Conservation (phyloP, 2,329 filamentous ascomycete species). For the Talaromyces sp. region DNA sequence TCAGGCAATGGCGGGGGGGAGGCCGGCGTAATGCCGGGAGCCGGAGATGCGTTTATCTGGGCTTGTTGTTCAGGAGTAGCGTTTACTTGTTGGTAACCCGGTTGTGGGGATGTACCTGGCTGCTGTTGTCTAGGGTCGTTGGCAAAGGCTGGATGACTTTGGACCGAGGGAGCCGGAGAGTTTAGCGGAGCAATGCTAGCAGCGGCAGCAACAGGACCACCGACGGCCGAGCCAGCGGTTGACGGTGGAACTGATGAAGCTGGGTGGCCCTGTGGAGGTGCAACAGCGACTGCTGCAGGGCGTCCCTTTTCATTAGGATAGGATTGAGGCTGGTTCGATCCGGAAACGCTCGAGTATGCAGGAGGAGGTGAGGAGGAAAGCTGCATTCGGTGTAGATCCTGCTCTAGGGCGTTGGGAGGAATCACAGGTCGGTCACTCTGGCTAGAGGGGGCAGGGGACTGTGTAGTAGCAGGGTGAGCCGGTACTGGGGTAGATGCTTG, state of each 20-base stretch:
- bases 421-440: constrained; percentile 24
- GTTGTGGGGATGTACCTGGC: constrained; percentile 36
- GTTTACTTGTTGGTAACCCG: constrained; percentile 25
- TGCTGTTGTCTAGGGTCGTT: constrained; percentile 64
- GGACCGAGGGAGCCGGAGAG: constrained; percentile 29
- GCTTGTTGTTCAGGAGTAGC: constrained; percentile 21
- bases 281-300: constrained; percentile 29
- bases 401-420: constrained; percentile 70
- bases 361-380: constrained; percentile 81
- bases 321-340: constrained; percentile 44
- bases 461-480: constrained; percentile 17
- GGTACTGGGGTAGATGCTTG: constrained; percentile 17
- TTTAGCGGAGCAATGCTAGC: constrained; percentile 9
- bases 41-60: constrained; percentile 28
- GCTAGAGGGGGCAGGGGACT: constrained; percentile 13
- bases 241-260: constrained; percentile 21
- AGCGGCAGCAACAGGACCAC: constrained; percentile 8
- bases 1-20: constrained; percentile 92
- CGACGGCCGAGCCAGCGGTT: constrained; percentile 15
- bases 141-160: constrained; percentile 81
- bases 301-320: constrained; percentile 78
- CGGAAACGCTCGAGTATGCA: constrained; percentile 79
- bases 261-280: constrained; percentile 21
- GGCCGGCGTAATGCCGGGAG: constrained; percentile 57
- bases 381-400: constrained; percentile 80